Conservation (phyloP, 768 basidiomycete genomes). For the Guyanaporus albipodus region DNA sequence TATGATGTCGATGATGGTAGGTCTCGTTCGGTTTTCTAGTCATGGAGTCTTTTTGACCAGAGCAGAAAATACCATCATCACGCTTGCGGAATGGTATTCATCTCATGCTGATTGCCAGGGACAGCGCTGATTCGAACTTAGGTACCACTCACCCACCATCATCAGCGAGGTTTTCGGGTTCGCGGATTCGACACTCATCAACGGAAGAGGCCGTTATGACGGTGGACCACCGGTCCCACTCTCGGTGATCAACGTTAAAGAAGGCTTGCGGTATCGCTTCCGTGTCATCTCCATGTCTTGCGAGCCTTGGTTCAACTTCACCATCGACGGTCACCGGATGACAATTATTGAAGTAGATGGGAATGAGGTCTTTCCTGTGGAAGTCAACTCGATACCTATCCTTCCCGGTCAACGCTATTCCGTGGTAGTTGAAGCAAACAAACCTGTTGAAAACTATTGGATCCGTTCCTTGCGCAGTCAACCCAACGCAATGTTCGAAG, state of each 20-base stretch:
- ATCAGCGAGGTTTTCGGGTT: neutral
- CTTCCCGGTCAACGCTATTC: conserved; percentile 25
- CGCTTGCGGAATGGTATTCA: neutral
- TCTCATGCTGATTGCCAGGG: too few relatives aligned
- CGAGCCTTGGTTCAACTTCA: conserved; percentile 18
- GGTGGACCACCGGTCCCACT: conserved; percentile 39
- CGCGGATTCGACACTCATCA: conserved; percentile 44
- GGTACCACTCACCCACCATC: neutral
- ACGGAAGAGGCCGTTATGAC: conserved; percentile 46
- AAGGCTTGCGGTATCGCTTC: conserved; percentile 47
- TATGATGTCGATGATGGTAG: conserved; percentile 44
- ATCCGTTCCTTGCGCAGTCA: neutral
- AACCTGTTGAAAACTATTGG: conserved; percentile 28
- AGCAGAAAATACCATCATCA: conserved; percentile 34
- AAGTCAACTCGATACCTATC: neutral
- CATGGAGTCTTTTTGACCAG: neutral
- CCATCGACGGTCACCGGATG: neutral
- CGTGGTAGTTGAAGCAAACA: neutral
- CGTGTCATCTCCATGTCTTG: conserved; percentile 50
- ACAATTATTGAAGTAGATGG: neutral
- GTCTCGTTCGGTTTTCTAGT: neutral
- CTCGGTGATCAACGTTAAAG: conserved; percentile 42
- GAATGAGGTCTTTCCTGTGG: neutral
- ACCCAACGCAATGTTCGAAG: conserved; percentile 26
- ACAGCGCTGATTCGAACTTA: neutral